phyloP scores from a whole-genome alignment of 2,329 filamentous ascomycete genomes.

The Cladosporium oxysporum region DNA sequence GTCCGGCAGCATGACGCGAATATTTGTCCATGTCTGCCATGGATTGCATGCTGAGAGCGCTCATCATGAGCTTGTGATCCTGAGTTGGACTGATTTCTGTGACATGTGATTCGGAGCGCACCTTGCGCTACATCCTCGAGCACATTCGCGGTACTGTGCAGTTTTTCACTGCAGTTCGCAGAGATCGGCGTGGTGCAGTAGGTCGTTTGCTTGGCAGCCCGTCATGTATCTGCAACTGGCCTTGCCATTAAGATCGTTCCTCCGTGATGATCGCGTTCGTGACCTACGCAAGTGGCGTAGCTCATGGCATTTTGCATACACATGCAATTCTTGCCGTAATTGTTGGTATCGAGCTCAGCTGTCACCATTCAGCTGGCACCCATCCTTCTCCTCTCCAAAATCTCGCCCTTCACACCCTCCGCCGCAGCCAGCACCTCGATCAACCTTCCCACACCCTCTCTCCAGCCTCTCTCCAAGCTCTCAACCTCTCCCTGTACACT shows the following conservation, averaged over 20 bases:
- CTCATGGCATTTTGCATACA: background rate
- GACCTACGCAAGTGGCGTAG: background rate
- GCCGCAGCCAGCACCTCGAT: constrained; percentile 86
- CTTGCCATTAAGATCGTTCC: background rate
- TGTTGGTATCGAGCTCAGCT: background rate
- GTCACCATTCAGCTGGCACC: constrained; percentile 29
- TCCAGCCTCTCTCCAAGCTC: constrained; percentile 77
- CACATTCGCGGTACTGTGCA: background rate
- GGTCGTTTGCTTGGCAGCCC: background rate
- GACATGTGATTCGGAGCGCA: background rate
- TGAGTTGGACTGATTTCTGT: background rate
- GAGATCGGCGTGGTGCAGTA: background rate
- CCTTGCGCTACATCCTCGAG: background rate
- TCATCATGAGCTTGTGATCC: background rate
- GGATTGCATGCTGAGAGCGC: background rate
- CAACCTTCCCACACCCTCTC: constrained; percentile 72
- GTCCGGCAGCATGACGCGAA: background rate
- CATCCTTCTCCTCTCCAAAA: constrained; percentile 63
- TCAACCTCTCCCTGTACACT: constrained; percentile 71
- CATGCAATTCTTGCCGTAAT: background rate
- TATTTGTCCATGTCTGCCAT: background rate
- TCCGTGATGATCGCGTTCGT: background rate
- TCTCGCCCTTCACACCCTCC: constrained; percentile 67
- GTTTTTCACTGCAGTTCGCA: background rate
- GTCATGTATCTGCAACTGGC: background rate